Evolutionary conservation across 345 rosid species (phyloP).

Genomic region (Mercurialis annua): DNA sequence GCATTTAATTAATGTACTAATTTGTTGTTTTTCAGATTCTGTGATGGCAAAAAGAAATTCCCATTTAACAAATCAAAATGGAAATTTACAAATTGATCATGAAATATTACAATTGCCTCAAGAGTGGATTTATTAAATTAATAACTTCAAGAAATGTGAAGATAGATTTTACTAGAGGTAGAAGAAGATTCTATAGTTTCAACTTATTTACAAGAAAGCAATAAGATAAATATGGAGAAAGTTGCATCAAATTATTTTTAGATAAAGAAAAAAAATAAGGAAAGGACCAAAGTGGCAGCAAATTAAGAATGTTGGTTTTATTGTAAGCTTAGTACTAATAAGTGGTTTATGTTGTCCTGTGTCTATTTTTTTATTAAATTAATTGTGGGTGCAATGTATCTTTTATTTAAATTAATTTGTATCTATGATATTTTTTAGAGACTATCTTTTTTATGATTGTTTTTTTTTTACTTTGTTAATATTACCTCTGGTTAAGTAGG

Average conservation of each 20-base stretch:
- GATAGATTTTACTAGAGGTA: not conserved
- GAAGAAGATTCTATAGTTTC: not conserved
- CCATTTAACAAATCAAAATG: constrained; percentile 23
- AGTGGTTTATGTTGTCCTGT: not conserved
- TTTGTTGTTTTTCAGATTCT: constrained; percentile 29
- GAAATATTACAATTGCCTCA: constrained; percentile 54
- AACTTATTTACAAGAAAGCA: not conserved
- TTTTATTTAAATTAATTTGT: not conserved
- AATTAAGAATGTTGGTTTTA: not conserved
- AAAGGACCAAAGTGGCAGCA: not conserved
- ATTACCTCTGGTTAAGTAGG: not conserved
- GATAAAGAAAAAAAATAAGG: not conserved
- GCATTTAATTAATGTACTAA: too few species aligned
- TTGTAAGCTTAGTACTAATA: not conserved
- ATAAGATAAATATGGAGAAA: not conserved
- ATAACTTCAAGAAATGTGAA: not conserved
- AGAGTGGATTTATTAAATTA: constrained; percentile 54
- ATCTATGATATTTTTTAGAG: not conserved
- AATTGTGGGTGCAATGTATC: too few species aligned
- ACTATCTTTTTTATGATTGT: not conserved
- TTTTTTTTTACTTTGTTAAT: not conserved
- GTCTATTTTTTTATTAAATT: not conserved
- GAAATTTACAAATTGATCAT: constrained; percentile 26
- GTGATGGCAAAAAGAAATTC: constrained; percentile 42
- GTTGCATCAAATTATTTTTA: not conserved